phyloP scores from a whole-genome alignment of 345 rosid species.

The Cardiospermum halicacabum region DNA sequence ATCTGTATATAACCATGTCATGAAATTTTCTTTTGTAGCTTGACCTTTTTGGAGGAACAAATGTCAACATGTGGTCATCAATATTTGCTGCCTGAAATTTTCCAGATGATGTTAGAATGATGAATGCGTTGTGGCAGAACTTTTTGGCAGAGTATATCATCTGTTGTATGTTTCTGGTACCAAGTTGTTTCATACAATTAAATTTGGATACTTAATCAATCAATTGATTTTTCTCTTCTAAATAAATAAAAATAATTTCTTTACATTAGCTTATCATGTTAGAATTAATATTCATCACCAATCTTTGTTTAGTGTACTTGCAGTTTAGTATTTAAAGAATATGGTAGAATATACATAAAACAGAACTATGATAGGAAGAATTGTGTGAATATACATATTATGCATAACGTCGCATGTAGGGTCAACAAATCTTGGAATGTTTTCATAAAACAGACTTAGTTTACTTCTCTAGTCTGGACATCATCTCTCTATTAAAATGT shows the following conservation, averaged over 20 bases:
- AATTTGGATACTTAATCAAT: neutral
- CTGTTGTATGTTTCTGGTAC: conserved; percentile 28
- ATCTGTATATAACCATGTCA: conserved; percentile 1
- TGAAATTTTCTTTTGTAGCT: conserved; percentile 5
- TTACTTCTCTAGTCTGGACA: neutral
- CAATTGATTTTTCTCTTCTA: neutral
- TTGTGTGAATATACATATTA: neutral
- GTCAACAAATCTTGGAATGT: neutral
- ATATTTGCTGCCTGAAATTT: conserved; percentile 15
- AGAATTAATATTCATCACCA: neutral
- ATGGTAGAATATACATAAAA: neutral
- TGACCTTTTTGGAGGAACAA: conserved; percentile 14
- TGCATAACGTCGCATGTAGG: neutral
- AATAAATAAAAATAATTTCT: neutral
- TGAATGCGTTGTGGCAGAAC: conserved; percentile 17
- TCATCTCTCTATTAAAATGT: neutral
- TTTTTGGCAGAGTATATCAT: conserved; percentile 15
- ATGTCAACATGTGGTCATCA: neutral
- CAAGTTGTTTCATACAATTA: conserved; percentile 1
- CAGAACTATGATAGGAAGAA: neutral
- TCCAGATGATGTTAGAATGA: conserved; percentile 4
- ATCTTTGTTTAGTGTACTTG: neutral
- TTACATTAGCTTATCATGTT: neutral
- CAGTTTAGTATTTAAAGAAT: neutral
- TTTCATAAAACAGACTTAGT: neutral